Evolutionary conservation across 768 basidiomycete genomes (phyloP), one percentile per base, ranked within the genome.

Genomic region (Leucocoprinus sp.): DNA sequence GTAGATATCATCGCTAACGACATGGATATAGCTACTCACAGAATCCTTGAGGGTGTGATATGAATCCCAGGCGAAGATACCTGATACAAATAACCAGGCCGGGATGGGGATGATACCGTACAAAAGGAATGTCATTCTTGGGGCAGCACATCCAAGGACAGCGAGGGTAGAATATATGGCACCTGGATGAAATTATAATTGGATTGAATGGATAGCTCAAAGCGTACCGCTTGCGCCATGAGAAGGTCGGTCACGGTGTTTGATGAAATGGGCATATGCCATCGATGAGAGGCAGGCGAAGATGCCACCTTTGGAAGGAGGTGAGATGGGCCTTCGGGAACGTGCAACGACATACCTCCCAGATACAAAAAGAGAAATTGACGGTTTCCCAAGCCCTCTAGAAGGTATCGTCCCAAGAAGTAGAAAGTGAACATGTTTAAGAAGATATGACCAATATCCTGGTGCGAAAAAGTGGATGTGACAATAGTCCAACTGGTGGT

Each of bases 71-170:
- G 68, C 58, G 54, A 85, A 79, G 36, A 91, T 60, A 4, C 82
- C 87, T 0, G 75, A 62, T 0, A 89, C 82, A 38, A 75, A 74
- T 2, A 73, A 68, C 84, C 85, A 92, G 0, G 87, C 87, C 0
- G 89, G 87, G 47, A 85, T 67, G 19, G 88, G 89, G 19, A 90
- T 64, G 53, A 90, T 75, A 26, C 78, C 84, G 60, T 86, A 92
- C 34, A 92, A 60, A 6, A 72, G 64, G 58, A 92, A 84, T 1
- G 67, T 80, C 54, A 77, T 67, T 12, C 54, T 74, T 4, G 90
- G 89, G 11, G 76, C 78, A 1, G 75, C 63, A 58, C 80, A 84
- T 4, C 86, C 85, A 40, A 86, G 78, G 59, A 82, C 75, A 3
- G 85, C 75, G n/a, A 84, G 62, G 21, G 78, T 63, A 3, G 82